phyloP scores from a whole-genome alignment of 106 monocot genomes.

The Vanilla planifolia region DNA sequence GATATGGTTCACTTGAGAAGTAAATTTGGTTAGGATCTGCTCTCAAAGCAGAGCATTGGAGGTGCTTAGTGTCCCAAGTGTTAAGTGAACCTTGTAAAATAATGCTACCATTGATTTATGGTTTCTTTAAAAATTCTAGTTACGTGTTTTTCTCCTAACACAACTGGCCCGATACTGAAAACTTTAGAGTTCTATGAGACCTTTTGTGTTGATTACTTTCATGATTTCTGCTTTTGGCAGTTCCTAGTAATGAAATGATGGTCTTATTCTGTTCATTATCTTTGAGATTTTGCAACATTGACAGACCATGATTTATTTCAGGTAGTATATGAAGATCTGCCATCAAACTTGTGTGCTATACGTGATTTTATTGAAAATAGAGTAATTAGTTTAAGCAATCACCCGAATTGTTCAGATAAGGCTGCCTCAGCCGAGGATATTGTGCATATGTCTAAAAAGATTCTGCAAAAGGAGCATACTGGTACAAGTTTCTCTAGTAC shows the following conservation, averaged over 20 bases:
- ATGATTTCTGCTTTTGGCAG: too few species aligned
- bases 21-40: too few species aligned
- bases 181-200: too few species aligned
- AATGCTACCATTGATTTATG: too few species aligned
- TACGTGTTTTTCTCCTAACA: too few species aligned
- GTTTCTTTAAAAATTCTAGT: too few species aligned
- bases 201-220: too few species aligned
- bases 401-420: background rate
- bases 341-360: conserved; percentile 92
- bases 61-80: too few species aligned
- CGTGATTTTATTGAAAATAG: conserved; percentile 77
- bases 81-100: too few species aligned
- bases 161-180: too few species aligned
- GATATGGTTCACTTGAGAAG: too few species aligned
- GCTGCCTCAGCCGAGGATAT: background rate
- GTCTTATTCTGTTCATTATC: background rate
- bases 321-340: conserved; percentile 95
- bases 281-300: conserved; percentile 11
- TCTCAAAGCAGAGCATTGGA: too few species aligned
- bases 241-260: background rate
- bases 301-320: conserved; percentile 20
- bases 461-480: conserved; percentile 11
- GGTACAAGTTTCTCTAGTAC: conserved; percentile 13
- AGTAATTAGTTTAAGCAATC: conserved; percentile 10
- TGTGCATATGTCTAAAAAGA: conserved; percentile 3